Evolutionary conservation across 139 green algal genomes (phyloP), one percentile per base, ranked within the genome.

Genomic region (Coelastrella sp.): DNA sequence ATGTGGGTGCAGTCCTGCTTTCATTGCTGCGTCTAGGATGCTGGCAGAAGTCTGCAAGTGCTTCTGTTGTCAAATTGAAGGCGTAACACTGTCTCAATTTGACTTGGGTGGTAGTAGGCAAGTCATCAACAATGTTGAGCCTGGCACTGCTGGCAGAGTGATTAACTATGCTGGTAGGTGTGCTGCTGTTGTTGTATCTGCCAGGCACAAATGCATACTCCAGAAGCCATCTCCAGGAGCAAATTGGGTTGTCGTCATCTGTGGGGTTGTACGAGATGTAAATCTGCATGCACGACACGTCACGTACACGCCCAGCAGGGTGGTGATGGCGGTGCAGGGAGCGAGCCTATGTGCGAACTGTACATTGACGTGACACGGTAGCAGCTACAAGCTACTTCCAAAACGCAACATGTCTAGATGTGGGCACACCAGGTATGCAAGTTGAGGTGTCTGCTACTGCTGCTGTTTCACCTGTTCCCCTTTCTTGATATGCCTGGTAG

Each of bases 251-350:
- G 2, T 68, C 73, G 67, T 66, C 73, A n/a, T 81, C 73, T 25
- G 48, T 48, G 25, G 73, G 48, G 73, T 81, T 81, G 30, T 81
- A 81, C 15, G 73, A 81, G 15, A 81, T 81, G 48, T 68, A 81
- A 13, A 81, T 32, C 73, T 81, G 73, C 38, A 57, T 23, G 37
- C 27, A 17, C 32, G 73, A 32, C 35, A 34, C 45, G n/a, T n/a
- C n/a, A n/a, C 2, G 2, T 32, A 32, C 19, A 64, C 53, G 11
- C 53, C 27, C 21, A n/a, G 59, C 19, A 32, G 13, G 23, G 13
- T 67, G 13, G 15, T 32, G 25, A 32, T 67, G n/a, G n/a, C n/a
- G n/a, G n/a, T n/a, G n/a, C n/a, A n/a, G n/a, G n/a, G n/a, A n/a
- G n/a, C n/a, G n/a, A n/a, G n/a, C n/a, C n/a, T n/a, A n/a, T n/a